Conservation (phyloP, 345 rosid genomes). For the Eucalyptus sp. region DNA sequence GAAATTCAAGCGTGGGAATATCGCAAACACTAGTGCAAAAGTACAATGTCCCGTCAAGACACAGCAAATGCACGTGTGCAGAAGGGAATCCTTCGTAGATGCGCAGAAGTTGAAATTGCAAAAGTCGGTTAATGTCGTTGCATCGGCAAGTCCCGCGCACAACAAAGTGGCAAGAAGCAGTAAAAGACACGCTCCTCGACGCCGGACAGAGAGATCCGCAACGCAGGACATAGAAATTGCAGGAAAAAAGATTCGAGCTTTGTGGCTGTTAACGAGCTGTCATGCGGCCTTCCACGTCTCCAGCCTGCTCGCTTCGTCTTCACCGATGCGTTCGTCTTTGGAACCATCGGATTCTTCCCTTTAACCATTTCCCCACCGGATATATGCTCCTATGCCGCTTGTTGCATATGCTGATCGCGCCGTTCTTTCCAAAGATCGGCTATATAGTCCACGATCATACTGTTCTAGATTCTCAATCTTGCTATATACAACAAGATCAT, state of each 20-base stretch:
- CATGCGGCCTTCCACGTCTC: neutral
- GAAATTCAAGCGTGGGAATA: neutral
- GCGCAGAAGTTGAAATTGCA: neutral
- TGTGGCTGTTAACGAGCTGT: conserved; percentile 1
- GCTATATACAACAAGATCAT: neutral
- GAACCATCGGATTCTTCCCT: conserved; percentile 7
- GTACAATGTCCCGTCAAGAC: neutral
- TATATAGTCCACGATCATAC: neutral
- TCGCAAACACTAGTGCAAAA: neutral
- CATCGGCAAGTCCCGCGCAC: neutral
- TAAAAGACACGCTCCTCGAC: neutral
- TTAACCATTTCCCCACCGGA: neutral
- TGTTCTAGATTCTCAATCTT: neutral
- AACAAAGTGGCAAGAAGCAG: neutral
- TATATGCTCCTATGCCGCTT: neutral
- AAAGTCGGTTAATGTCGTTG: neutral
- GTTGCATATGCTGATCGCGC: neutral
- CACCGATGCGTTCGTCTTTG: conserved; percentile 16
- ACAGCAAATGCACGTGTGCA: neutral
- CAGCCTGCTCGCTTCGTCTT: neutral
- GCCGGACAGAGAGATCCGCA: neutral
- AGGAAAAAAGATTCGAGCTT: conserved; percentile 1
- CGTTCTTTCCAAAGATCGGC: neutral
- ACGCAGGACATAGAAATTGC: conserved; percentile 15
- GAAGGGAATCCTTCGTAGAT: neutral